A percentile compares a stretch with the other conserved stretches of the same genome.
Evolutionary conservation across 139 green algal species (phyloP).

Genomic region (Asterochloris erici): DNA sequence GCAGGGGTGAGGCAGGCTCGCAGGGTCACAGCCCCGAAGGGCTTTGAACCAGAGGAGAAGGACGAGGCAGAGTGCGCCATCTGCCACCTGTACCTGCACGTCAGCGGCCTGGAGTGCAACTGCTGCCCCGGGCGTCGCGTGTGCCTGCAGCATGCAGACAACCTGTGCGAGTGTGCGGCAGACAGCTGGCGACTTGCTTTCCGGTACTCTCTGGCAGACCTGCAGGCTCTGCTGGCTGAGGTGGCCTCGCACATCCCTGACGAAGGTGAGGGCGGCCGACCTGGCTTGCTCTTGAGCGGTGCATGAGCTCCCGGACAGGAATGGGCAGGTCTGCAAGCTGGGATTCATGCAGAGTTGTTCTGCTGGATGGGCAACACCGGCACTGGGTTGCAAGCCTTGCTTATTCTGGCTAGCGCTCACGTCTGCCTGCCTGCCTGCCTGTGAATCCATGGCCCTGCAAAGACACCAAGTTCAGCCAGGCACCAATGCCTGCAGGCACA

Average conservation of each 20-base stretch:
- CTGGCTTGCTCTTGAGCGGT: too few relatives aligned
- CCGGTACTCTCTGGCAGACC: slow-evolving; percentile 59
- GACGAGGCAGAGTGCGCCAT: slow-evolving; percentile 45
- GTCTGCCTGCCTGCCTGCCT: too few relatives aligned
- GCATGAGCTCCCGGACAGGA: too few relatives aligned
- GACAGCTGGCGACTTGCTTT: slow-evolving; percentile 54
- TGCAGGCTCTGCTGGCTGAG: slow-evolving; percentile 37
- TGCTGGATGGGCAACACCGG: too few relatives aligned
- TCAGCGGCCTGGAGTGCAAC: slow-evolving; percentile 57
- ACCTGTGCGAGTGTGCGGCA: slow-evolving; percentile 70
- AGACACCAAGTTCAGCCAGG: too few relatives aligned
- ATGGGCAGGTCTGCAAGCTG: too few relatives aligned
- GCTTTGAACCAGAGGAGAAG: slow-evolving; percentile 25
- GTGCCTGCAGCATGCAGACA: slow-evolving; percentile 54
- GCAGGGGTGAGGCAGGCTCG: slow-evolving; percentile 25
- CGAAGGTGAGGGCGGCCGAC: not conserved
- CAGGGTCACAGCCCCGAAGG: slow-evolving; percentile 4
- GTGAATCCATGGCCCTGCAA: too few relatives aligned
- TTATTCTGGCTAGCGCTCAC: too few relatives aligned
- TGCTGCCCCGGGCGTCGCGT: slow-evolving; percentile 42
- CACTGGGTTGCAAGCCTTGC: too few relatives aligned
- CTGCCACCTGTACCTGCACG: slow-evolving; percentile 41
- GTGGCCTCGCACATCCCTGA: slow-evolving; percentile 22
- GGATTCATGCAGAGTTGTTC: too few relatives aligned
- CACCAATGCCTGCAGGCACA: not conserved